phyloP scores from a whole-genome alignment of 2,329 filamentous ascomycete genomes.

The Exophiala sp. region DNA sequence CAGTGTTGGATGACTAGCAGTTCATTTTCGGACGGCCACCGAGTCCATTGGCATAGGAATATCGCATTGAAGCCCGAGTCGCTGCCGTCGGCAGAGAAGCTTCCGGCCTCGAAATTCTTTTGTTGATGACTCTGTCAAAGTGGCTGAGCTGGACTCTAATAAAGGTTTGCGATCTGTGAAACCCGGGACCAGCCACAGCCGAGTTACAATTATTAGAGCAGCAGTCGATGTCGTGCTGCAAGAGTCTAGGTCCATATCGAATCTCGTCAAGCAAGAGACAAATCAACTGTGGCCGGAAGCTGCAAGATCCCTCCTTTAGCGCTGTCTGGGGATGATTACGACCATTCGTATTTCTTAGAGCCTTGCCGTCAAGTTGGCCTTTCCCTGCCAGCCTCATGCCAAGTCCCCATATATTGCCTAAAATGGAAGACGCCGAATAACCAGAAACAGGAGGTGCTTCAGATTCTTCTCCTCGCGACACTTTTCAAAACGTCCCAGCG shows the following conservation, averaged over 20 bases:
- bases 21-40: no score
- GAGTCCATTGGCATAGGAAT: neutral
- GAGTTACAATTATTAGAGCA: neutral
- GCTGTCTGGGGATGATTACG: conserved; percentile 5
- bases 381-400: conserved; percentile 3
- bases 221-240: neutral
- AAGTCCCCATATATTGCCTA: neutral
- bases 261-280: conserved; percentile 4
- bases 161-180: conserved; percentile 12
- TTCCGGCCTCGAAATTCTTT: conserved; percentile 6
- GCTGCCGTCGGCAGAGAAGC: conserved; percentile 9
- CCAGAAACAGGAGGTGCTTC: conserved; percentile 17
- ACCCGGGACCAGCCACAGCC: conserved; percentile 12
- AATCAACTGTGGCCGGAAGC: conserved; percentile 2
- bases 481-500: conserved; percentile 21
- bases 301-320: conserved; percentile 3
- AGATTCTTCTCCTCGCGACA: conserved; percentile 19
- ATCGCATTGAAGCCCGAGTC: neutral
- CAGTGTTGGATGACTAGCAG: no score
- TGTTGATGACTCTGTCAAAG: conserved; percentile 7
- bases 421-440: neutral
- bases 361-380: neutral
- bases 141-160: conserved; percentile 14
- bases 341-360: neutral
- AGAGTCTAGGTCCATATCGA: neutral